These are phyloP conservation scores for Dictyostelium gargantuum DNA, from an alignment of 208 protist species.

Conservation along the genomic window DNA sequence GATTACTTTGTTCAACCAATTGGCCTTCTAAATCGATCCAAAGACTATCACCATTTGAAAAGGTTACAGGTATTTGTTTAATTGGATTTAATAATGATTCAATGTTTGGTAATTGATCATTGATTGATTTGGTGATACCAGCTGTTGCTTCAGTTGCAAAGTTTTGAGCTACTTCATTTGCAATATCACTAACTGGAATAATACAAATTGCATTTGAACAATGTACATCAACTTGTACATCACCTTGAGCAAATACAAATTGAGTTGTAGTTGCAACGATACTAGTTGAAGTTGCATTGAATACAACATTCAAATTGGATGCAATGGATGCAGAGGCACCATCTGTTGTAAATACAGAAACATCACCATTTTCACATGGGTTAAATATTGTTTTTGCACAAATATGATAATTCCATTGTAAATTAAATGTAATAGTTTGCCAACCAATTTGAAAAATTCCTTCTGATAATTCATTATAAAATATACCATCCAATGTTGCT, in stretches of 20 bases:
- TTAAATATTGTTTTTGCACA: not conserved
- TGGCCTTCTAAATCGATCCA: not conserved
- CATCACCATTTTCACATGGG: conserved; percentile 13
- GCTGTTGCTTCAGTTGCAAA: not conserved
- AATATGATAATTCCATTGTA: conserved; percentile 36
- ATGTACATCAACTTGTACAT: not conserved
- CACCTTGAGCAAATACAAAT: not conserved
- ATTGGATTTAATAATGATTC: not conserved
- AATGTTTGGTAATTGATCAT: not conserved
- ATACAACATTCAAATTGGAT: not conserved
- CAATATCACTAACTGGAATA: not conserved
- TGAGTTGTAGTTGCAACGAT: not conserved
- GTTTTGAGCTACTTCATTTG: not conserved
- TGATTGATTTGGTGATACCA: not conserved
- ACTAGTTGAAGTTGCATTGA: not conserved
- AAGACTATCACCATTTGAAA: not conserved
- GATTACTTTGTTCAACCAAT: not conserved
- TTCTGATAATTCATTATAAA: not conserved
- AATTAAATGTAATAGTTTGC: not conserved
- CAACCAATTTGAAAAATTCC: conserved; percentile 22
- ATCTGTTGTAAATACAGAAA: not conserved
- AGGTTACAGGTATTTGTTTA: not conserved
- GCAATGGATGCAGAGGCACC: not conserved
- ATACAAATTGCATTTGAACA: conserved; percentile 17
- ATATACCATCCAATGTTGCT: not conserved